phyloP scores from a whole-genome alignment of 768 basidiomycete genomes.

The Ephemerocybe angulata region DNA sequence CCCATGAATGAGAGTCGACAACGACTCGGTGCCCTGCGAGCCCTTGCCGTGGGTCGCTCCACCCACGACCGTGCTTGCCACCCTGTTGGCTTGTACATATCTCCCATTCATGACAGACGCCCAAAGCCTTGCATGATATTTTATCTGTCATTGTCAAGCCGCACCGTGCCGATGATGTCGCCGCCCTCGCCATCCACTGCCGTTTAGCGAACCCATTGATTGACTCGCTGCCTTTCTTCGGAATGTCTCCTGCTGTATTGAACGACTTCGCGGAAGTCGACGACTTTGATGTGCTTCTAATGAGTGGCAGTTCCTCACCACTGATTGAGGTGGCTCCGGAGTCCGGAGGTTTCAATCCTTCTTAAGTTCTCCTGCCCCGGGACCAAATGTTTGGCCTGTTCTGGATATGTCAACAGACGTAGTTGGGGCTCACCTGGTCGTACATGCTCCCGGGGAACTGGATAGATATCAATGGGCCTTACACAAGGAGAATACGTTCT shows the following conservation, averaged over 20 bases:
- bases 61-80: neutral
- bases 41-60: neutral
- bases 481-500: too few relatives aligned
- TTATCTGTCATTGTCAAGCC: too few relatives aligned
- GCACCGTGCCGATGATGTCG: too few relatives aligned
- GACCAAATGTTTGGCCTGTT: neutral
- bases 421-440: too few relatives aligned
- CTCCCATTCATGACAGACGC: neutral
- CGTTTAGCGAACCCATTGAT: neutral
- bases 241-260: conserved; percentile 1
- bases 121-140: neutral
- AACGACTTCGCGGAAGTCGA: neutral
- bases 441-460: too few relatives aligned
- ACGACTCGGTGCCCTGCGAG: too few relatives aligned
- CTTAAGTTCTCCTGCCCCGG: neutral
- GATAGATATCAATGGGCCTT: too few relatives aligned
- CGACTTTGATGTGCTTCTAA: conserved; percentile 1
- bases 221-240: conserved; percentile 1
- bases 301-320: conserved; percentile 2
- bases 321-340: neutral
- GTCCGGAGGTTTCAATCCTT: neutral
- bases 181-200: too few relatives aligned
- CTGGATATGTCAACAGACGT: neutral
- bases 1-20: neutral
- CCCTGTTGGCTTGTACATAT: neutral